Base-by-base conservation (phyloP, 768 basidiomycete genomes). In the Pluteus cervinus region DNA sequence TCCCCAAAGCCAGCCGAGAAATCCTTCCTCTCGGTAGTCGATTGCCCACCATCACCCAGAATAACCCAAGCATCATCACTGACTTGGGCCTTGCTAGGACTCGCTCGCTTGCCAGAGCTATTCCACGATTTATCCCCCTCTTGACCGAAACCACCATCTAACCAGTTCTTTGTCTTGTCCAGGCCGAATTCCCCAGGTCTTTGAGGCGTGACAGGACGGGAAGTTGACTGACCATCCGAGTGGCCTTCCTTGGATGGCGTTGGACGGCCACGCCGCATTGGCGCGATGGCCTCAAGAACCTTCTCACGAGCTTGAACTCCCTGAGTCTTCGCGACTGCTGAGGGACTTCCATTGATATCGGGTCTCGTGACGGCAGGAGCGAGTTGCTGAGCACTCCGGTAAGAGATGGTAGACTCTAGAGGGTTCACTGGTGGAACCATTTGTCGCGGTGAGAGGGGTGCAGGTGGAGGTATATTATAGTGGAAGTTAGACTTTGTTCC, bases 401-500 rank as follows among this genome's bases (percentile, higher is more conserved):
- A 60, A 4, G 59, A 48, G 20, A 60, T 50, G 2, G 55, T 49
- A 23, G 47, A 52, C 11, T 62, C 60, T 36, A 60, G 40, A 9
- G 53, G 47, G 45, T 58, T 59, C 17, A 41, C 39, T 16, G 59
- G 41, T 7, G 52, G 22, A 47, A 48, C 51, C 45, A 57, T 50
- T 36, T 46, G 48, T 36, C 60, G 60, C 7, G 74, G 68, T 7
- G 54, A 73, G 50, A 63, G 66, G 35, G 62, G 72, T 41, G 68
- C 76, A 8, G 63, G 64, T 1, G 65, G 48, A 29, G 73, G 74
- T 29, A 79, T 64, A 24, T 56, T 65, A 51, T 96, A 96, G 25
- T 76, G 64, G 51, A 83, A 85, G 25, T 75, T 73, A 5, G 91
- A 87, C 55, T 79, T 85, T 1, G 90, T 90, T 8, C 92, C 90